Evolutionary conservation across 2,329 filamentous ascomycete species (phyloP).

Genomic region (Cladosporium sp.): DNA sequence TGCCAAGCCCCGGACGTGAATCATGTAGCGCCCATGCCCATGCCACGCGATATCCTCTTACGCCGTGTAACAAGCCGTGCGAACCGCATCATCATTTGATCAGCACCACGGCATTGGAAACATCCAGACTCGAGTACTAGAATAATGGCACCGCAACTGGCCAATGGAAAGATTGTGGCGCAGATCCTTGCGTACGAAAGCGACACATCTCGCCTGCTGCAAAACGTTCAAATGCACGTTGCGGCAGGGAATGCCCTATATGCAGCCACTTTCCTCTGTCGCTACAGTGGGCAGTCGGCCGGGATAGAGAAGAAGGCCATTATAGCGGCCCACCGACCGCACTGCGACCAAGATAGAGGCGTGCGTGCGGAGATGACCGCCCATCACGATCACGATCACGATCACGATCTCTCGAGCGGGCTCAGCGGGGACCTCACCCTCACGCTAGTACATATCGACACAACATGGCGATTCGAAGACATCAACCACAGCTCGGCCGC

Average conservation of each 20-base stretch:
- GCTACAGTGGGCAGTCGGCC: neutral
- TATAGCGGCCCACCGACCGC: neutral
- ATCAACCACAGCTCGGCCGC: neutral
- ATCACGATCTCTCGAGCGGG: neutral
- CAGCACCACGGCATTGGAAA: no score
- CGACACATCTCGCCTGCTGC: neutral
- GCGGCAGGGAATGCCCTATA: neutral
- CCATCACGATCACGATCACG: neutral
- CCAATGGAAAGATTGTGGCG: neutral
- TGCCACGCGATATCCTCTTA: no score
- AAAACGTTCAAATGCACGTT: neutral
- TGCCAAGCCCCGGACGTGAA: no score
- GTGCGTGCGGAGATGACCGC: neutral
- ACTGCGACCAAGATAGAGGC: neutral
- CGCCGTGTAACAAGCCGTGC: no score
- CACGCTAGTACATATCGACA: neutral
- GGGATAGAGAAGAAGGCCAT: slow-evolving; percentile 3
- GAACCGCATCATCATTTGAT: no score
- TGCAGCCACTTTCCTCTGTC: neutral
- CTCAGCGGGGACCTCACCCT: slow-evolving; percentile 1
- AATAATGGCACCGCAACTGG: neutral
- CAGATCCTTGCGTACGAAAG: neutral
- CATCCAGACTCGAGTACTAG: no score
- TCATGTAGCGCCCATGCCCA: no score
- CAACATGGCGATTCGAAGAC: slow-evolving; percentile 6